Evolutionary conservation across 257 asterid genomes (phyloP).

Genomic region (Buddleja alternifolia): DNA sequence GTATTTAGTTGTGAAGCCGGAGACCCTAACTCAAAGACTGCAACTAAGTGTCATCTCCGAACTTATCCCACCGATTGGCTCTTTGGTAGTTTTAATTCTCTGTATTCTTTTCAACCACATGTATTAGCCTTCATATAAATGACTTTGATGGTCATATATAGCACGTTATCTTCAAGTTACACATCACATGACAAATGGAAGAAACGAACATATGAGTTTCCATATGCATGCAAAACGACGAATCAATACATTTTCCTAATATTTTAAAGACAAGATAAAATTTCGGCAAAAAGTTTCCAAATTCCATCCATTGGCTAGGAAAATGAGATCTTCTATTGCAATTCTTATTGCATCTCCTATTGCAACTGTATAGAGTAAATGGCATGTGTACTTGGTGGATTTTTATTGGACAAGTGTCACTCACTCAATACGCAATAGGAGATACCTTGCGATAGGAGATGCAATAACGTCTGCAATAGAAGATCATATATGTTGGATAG

Average conservation of each 20-base stretch:
- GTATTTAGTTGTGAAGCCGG: neutral
- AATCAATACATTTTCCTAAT: neutral
- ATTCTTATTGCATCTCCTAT: too few relatives aligned
- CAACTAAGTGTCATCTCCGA: neutral
- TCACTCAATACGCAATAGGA: too few relatives aligned
- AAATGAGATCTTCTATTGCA: too few relatives aligned
- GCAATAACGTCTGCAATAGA: too few relatives aligned
- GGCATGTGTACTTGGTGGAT: too few relatives aligned
- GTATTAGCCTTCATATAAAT: neutral
- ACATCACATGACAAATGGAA: neutral
- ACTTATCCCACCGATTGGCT: neutral
- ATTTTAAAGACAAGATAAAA: slow-evolving; percentile 12
- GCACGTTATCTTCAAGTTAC: neutral
- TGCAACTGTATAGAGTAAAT: too few relatives aligned
- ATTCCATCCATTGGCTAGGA: too few relatives aligned
- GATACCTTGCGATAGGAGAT: too few relatives aligned
- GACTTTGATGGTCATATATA: neutral
- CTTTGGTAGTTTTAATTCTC: neutral
- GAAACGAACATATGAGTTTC: neutral
- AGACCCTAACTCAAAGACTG: neutral
- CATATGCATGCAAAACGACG: slow-evolving; percentile 9
- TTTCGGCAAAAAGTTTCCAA: too few relatives aligned
- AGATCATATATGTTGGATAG: too few relatives aligned
- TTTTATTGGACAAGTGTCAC: too few relatives aligned
- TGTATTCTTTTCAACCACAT: neutral